These are phyloP conservation scores for Fonsecaea erecta DNA, from an alignment of 2,329 filamentous ascomycete species.

Conservation along the genomic window DNA sequence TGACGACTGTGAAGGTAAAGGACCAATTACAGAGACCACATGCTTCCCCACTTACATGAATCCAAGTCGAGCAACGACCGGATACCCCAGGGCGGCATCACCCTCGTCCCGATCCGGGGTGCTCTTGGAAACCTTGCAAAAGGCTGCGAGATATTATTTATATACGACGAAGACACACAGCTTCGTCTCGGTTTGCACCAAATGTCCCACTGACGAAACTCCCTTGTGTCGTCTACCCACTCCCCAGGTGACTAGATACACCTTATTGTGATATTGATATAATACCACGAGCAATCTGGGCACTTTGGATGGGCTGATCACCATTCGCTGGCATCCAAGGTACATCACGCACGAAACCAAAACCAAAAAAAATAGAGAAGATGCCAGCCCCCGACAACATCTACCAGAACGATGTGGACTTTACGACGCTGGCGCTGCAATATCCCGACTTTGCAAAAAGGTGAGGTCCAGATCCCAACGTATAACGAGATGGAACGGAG, in stretches of 20 bases:
- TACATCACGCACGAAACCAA: not conserved
- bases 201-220: not conserved
- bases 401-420: constrained; percentile 55
- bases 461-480: constrained; percentile 43
- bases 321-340: not conserved
- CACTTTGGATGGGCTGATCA: not conserved
- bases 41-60: too few relatives aligned
- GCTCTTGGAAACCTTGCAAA: not conserved
- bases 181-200: not conserved
- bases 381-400: constrained; percentile 36
- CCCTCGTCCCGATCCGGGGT: not conserved
- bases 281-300: not conserved
- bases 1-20: too few relatives aligned
- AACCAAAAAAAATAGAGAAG: too few relatives aligned
- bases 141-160: too few relatives aligned
- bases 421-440: constrained; percentile 62
- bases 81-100: not conserved
- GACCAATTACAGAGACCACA: too few relatives aligned
- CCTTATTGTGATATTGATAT: too few relatives aligned
- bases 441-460: constrained; percentile 64
- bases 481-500: constrained; percentile 15
- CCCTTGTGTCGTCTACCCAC: not conserved
- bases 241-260: not conserved
- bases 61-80: too few relatives aligned
- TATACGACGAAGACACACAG: too few relatives aligned